These are phyloP conservation scores for Teunomyces atbi DNA, from an alignment of 805 yeast genomes.

Conservation along the genomic window DNA sequence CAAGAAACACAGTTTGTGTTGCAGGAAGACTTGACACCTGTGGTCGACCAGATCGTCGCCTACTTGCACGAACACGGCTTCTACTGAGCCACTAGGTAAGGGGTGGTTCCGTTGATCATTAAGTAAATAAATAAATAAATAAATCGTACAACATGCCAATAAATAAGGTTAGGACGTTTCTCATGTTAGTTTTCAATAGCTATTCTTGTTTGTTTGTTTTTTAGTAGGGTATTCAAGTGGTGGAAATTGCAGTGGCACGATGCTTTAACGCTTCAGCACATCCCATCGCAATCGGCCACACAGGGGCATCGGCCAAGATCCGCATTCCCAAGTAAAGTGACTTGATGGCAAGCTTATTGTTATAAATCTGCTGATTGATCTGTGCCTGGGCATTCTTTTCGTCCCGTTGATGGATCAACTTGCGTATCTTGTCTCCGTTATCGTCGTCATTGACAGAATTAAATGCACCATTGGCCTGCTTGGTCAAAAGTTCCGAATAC, in stretches of 20 bases:
- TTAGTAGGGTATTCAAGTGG: not conserved
- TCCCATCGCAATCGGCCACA: conserved; percentile 78
- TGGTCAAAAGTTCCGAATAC: conserved; percentile 56
- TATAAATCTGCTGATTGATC: conserved; percentile 43
- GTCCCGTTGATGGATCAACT: conserved; percentile 9
- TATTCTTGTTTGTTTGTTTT: not conserved
- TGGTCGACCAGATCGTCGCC: conserved; percentile 70
- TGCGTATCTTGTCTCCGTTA: conserved; percentile 7
- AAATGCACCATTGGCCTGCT: conserved; percentile 59
- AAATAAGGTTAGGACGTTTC: not conserved
- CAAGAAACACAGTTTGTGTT: conserved; percentile 11
- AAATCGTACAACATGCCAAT: conserved; percentile 1
- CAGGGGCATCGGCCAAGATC: conserved; percentile 79
- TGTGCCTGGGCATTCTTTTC: conserved; percentile 41
- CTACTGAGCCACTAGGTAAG: conserved; percentile 39
- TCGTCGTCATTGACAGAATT: conserved; percentile 26
- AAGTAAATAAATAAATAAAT: conserved; percentile 1
- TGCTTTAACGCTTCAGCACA: conserved; percentile 78
- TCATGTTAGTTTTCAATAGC: not conserved
- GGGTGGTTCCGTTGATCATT: not conserved
- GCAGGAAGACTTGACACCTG: conserved; percentile 23
- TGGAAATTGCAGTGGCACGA: conserved; percentile 29
- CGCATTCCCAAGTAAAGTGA: conserved; percentile 68
- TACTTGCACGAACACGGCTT: conserved; percentile 82
- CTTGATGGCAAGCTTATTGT: conserved; percentile 53